A percentile compares a stretch with the other conserved stretches of the same genome.
phyloP scores from a whole-genome alignment of 129 eudicot species.

The Daucus carota region DH1_v3.0 NC_030384.2:15309501-15310000 shows the following conservation, averaged over 20 bases:
- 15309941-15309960: conserved; percentile 33
- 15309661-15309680: conserved; percentile 54
- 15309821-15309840: conserved; percentile 17
- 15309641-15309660: conserved; percentile 33
- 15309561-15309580: conserved; percentile 27
- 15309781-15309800: neutral
- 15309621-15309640: conserved; percentile 30
- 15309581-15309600: neutral
- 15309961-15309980: conserved; percentile 53
- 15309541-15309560: neutral
- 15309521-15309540: neutral
- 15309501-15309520: conserved; percentile 1
- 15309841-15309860: conserved; percentile 21
- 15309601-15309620: conserved; percentile 12
- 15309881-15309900: conserved; percentile 59
- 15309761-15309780: neutral
- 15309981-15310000: conserved; percentile 42
- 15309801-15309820: neutral
- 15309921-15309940: neutral
- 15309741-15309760: conserved; percentile 21
- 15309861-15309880: conserved; percentile 57
- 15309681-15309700: conserved; percentile 41
- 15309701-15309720: conserved; percentile 76
- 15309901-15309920: conserved; percentile 50
- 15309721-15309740: conserved; percentile 25